These are phyloP conservation scores for Tricholoma sp. DNA, from an alignment of 768 basidiomycete genomes.

Conservation along the genomic window DNA sequence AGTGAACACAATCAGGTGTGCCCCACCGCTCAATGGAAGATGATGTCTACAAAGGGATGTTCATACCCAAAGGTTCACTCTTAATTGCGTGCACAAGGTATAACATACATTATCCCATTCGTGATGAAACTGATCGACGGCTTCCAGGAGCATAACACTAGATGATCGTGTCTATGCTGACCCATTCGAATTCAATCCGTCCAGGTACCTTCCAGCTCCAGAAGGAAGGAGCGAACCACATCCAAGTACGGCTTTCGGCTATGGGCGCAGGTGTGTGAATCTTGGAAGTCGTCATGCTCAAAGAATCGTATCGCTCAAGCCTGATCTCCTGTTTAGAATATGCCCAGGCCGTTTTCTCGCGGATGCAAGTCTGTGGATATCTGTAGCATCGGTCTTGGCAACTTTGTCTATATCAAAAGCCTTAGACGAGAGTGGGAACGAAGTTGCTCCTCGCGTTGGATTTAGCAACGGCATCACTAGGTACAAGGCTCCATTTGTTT, in stretches of 20 bases:
- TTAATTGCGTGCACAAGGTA: slow-evolving; percentile 18
- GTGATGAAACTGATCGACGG: neutral
- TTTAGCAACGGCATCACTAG: slow-evolving; percentile 33
- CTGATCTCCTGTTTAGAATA: slow-evolving; percentile 19
- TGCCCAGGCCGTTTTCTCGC: slow-evolving; percentile 47
- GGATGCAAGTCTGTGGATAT: slow-evolving; percentile 42
- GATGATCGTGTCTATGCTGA: slow-evolving; percentile 31
- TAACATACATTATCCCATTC: neutral
- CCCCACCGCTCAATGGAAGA: slow-evolving; percentile 19
- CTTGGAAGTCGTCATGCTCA: neutral
- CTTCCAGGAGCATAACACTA: slow-evolving; percentile 31
- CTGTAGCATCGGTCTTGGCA: slow-evolving; percentile 40
- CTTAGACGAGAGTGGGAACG: slow-evolving; percentile 26
- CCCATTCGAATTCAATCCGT: slow-evolving; percentile 36
- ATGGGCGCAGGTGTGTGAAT: slow-evolving; percentile 8
- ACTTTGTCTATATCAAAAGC: slow-evolving; percentile 39
- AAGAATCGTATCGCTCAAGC: neutral
- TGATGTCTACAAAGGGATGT: slow-evolving; percentile 32
- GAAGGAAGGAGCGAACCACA: slow-evolving; percentile 11
- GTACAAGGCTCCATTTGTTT: neutral
- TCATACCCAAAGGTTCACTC: slow-evolving; percentile 30
- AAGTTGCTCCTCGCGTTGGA: slow-evolving; percentile 33
- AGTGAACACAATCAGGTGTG: slow-evolving; percentile 21
- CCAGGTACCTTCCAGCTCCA: slow-evolving; percentile 29
- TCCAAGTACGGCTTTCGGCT: slow-evolving; percentile 16